Base-by-base conservation (phyloP, 169 alveolate species). In the Plasmodium ovale region DNA sequence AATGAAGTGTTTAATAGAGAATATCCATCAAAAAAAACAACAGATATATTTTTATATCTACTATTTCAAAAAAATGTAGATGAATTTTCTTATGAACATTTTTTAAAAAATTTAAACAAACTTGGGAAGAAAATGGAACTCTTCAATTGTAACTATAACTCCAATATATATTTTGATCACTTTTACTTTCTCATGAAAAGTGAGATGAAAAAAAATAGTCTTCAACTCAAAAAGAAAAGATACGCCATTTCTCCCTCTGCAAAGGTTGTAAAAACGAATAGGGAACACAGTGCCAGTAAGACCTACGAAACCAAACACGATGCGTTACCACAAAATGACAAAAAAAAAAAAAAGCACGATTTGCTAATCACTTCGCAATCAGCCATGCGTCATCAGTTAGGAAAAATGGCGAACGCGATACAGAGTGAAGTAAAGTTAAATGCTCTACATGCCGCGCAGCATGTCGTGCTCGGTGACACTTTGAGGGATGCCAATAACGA, bases 1-100 rank as follows among this genome's bases (percentile, higher is more conserved):
- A 79, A 79, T 56, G 89, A 79, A 64, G 51, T 79, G 9, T 65
- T 79, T 79, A 79, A 42, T 56, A 79, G 35, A 64, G 89, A 79
- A 64, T 79, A 79, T 64, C 89, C 89, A 49, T 79, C 89, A n/a
- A 79, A 51, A 64, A 79, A 35, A 19, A 79, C 54, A 7, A 79
- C 79, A 21, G 89, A 79, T 39, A 64, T 65, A 29, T 79, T 79
- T 69, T 54, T 79, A 49, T 56, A 79, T 79, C 33, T 79, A 14
- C 27, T 79, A 47, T 79, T 79, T 54, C 82, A 79, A 79, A 33
- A 65, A 79, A 65, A 79, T 64, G 70, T 79, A 23, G 79, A 79
- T n/a, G 82, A 65, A 64, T 79, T 79, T 79, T 56, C 89, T n/a
- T 79, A 47, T 79, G 89, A 79, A 31, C 27, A 64, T 6, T 79